These are phyloP conservation scores for Apostasia shenzhenica DNA, from an alignment of 106 monocot species.

Conservation along the genomic window DNA sequence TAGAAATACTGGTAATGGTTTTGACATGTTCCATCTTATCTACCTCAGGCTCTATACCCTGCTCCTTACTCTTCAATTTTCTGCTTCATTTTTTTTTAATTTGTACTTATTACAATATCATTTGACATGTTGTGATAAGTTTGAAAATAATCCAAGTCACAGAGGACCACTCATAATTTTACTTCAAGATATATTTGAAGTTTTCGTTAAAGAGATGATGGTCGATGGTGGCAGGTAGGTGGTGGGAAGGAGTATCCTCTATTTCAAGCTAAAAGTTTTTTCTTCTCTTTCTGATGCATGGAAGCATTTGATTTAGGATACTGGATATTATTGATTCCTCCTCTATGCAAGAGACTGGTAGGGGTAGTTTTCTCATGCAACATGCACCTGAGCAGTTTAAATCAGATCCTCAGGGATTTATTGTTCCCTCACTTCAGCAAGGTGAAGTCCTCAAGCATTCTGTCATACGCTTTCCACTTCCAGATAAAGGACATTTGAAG, in stretches of 20 bases:
- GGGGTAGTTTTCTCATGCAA: conserved; percentile 13
- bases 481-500: conserved; percentile 27
- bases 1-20: conserved; percentile 44
- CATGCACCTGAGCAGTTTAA: conserved; percentile 37
- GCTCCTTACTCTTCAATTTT: not conserved
- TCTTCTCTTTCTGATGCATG: conserved; percentile 5
- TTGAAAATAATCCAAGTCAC: conserved; percentile 33
- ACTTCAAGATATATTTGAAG: conserved; percentile 70
- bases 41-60: not conserved
- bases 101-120: not conserved
- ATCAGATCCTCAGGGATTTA: conserved; percentile 10
- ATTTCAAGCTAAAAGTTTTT: not conserved
- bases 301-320: conserved; percentile 26
- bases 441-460: not conserved
- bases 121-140: conserved; percentile 27
- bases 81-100: not conserved
- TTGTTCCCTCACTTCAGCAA: not conserved
- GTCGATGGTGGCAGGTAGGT: conserved; percentile 36
- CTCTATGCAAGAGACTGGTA: conserved; percentile 10
- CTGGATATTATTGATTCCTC: conserved; percentile 36
- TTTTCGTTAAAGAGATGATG: conserved; percentile 61
- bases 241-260: not conserved
- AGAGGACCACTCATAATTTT: conserved; percentile 42
- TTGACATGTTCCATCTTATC: not conserved
- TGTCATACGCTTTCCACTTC: conserved; percentile 41